Evolutionary conservation across 768 basidiomycete species (phyloP).

Genomic region (Podaxis sp.): DNA sequence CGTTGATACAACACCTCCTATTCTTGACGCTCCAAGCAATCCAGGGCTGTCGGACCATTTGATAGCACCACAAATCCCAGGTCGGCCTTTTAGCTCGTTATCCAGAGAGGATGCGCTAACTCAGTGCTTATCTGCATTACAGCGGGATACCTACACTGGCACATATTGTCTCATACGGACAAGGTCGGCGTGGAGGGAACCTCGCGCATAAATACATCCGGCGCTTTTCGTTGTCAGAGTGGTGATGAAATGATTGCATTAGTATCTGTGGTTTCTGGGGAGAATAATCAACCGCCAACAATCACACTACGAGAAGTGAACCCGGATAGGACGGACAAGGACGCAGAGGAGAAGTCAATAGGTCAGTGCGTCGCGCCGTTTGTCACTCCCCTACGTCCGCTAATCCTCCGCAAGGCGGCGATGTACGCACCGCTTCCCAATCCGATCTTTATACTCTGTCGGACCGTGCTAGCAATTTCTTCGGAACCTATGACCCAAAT

Average conservation of each 20-base stretch:
- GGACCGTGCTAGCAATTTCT: slow-evolving; percentile 16
- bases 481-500: slow-evolving; percentile 19
- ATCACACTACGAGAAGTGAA: slow-evolving; percentile 9
- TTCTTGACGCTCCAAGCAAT: neutral
- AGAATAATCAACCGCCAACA: slow-evolving; percentile 3
- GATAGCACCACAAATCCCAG: slow-evolving; percentile 1
- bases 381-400: neutral
- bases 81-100: neutral
- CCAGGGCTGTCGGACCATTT: neutral
- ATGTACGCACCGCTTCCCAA: slow-evolving; percentile 7
- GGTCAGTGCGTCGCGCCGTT: neutral
- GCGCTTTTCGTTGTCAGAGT: neutral
- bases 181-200: slow-evolving; percentile 7
- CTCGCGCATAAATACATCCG: neutral
- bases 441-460: slow-evolving; percentile 16
- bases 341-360: slow-evolving; percentile 7
- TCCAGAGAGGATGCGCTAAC: neutral
- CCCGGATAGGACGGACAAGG: slow-evolving; percentile 6
- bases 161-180: slow-evolving; percentile 8
- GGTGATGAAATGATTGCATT: slow-evolving; percentile 18
- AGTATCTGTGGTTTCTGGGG: slow-evolving; percentile 5
- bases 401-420: neutral
- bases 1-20: neutral
- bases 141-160: slow-evolving; percentile 1
- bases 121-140: neutral